Evolutionary conservation across 2,329 filamentous ascomycete genomes (phyloP), one percentile per base, ranked within the genome.

Genomic region (Neoarthrinium moseri): DNA sequence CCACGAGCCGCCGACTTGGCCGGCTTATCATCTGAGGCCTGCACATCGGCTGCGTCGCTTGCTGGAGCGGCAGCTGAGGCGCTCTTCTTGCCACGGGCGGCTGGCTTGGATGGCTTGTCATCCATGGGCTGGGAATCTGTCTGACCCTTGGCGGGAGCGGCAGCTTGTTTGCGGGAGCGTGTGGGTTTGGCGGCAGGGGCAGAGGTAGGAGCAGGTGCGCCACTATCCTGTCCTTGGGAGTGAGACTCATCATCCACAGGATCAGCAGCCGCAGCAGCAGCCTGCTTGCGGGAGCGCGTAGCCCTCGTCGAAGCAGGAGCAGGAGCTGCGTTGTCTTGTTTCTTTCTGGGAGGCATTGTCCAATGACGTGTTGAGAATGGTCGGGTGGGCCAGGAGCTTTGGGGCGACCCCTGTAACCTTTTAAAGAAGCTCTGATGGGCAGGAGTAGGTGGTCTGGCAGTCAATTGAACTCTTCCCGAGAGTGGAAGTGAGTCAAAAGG

Each of bases 331-430:
- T 17, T 29, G 15, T n/a, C 37, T 20, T 24, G 15, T 20, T 44
- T 44, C 41, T 36, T 44, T 44, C 29, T 17, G 40, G 41, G 41
- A 29, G 41, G 21, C 41, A 44, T 35, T 43, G 29, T 32, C 39
- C 39, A 43, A 43, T 43, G 27, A 42, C n/a, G 10, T 21, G 37
- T n/a, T n/a, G 24, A 34, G 15, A 29, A 20, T 15, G 38, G 38
- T 17, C 32, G 7, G 15, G 17, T 11, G 32, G 10, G 15, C 32
- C 10, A 35, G 17, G 32, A 35, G 15, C 32, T 35, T 35, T 35
- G 7, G 17, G 17, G 17, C 17, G n/a, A n/a, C 10, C 10, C 10
- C 32, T 35, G 10, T 15, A 35, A 10, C 32, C 10, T 8, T 7
- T 15, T 17, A 11, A 7, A 11, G 32, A 35, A 15, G 32, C 7